Base-by-base conservation (phyloP, 495 filamentous ascomycete genomes). In the Baudoinia panamericana region DNA sequence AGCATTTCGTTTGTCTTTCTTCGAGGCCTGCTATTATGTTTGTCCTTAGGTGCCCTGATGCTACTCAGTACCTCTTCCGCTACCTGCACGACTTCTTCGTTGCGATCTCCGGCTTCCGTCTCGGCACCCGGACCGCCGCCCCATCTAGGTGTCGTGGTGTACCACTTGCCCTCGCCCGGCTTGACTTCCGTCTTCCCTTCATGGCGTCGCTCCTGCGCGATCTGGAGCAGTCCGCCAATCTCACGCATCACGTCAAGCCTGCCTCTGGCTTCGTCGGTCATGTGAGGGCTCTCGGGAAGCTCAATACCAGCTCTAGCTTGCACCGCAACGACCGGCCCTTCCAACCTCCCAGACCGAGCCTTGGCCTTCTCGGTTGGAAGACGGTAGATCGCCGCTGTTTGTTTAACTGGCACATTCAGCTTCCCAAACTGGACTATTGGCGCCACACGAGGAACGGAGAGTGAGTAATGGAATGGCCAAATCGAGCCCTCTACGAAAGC, bases 141-240 rank as follows among this genome's bases (percentile, higher is more conserved):
- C 73, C 84, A 93, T 16, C 86, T 70, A 21, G 72, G 76, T 41
- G 59, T 65, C 18, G 62, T 73, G 2, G 77, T 73, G 83, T 84
- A 94, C 84, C 86, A 94, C 45, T 77, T 70, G 3, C 73, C 78
- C 39, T 84, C 76, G 2, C 83, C 83, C 5, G 82, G 70, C 28
- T 28, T 52, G 43, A 70, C 65, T 55, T 92, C 82, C 5, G 51
- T 43, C 35, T 63, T 68, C 5, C 79, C 79, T 55, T 90, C 72
- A 22, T 85, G 70, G 10, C 76, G 72, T 21, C 86, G 74, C 55
- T 92, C 82, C 61, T 94, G 85, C 0, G 84, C 86, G 7, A 84
- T 70, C 26, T 85, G 64, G 6, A 93, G 66, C 49, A 84, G 72
- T 9, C 72, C 73, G 9, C 82, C 71, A 2, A 88, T 60, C 51